Base-by-base conservation (phyloP, 106 monocot genomes). In the Dendrobium huoshanense region DNA sequence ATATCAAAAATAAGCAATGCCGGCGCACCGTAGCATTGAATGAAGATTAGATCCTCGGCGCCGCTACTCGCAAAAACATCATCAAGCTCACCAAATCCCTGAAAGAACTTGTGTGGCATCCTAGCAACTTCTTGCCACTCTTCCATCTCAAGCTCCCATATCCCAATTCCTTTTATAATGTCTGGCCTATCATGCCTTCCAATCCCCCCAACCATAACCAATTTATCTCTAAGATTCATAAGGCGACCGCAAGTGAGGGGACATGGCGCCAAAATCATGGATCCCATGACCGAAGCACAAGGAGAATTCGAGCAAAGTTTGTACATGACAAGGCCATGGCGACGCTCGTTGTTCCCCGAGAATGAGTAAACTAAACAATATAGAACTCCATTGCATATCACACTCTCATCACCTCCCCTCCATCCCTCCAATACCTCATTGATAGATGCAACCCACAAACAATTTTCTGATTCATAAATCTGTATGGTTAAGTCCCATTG, bases 141-240 rank as follows among this genome's bases (percentile, higher is more conserved):
- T n/a, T 55, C 86, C 22, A 87, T 67, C 18, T 87, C 25, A 64
- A 97, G 89, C 82, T 94, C 92, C 97, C 94, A 94, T 18, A 97
- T 91, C 42, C 92, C 86, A 49, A 97, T 97, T 37, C 94, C 97
- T 78, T 90, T 97, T 64, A 97, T 97, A 33, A 94, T 87, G 78
- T 97, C 94, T 0, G 90, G 85, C 67, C 94, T 78, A 65, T 90
- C 90, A 55, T 89, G 83, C 42, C 91, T 92, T 18, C 89, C 94
- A 47, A 94, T 97, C 17, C 97, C 97, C 7, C 94, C 97, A n/a
- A 97, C 90, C 92, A 94, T 72, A 17, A 97, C 88, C 80, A 97
- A 81, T 80, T 44, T 94, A 20, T 92, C 89, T 29, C 85, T 86
- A 2, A 97, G 80, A 77, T 97, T 97, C 90, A 97, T 91, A 81